Percentiles rank a stretch among this genome's conserved stretches.
Evolutionary conservation across 257 asterid species (phyloP).

Genomic region (Salvia hispanica): DNA sequence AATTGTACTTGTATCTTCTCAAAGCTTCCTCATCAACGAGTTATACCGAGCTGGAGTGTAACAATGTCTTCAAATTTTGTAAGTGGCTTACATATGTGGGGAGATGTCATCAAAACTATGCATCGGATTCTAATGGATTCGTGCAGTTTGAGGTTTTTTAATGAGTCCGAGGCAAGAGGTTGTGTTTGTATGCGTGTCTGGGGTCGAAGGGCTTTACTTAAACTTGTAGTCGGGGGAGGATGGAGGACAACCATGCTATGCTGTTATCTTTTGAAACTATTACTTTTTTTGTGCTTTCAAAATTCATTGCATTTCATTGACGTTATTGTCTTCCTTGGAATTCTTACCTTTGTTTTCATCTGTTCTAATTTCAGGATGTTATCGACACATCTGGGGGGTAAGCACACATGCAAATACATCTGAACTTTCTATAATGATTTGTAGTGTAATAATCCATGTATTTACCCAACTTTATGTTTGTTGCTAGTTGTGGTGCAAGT

Average conservation of each 20-base stretch:
- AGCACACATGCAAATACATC: conserved; percentile 26
- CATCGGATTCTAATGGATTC: background rate
- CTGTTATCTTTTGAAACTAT: background rate
- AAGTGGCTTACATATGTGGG: background rate
- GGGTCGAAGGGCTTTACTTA: background rate
- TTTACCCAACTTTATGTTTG: background rate
- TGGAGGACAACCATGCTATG: background rate
- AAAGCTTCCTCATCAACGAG: conserved; percentile 18
- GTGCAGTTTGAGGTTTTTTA: background rate
- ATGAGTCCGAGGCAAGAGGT: background rate
- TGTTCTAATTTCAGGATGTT: conserved; percentile 57
- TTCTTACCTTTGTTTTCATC: conserved; percentile 17
- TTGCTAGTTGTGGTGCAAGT: conserved; percentile 80
- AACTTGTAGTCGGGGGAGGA: conserved; percentile 1
- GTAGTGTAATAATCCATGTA: background rate
- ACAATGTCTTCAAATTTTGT: background rate
- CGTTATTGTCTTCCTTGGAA: background rate
- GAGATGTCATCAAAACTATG: background rate
- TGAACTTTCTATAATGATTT: conserved; percentile 9
- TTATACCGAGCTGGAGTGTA: conserved; percentile 17
- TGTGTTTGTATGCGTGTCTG: background rate
- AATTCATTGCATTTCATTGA: background rate
- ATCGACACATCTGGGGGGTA: conserved; percentile 88
- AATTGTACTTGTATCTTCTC: conserved; percentile 8
- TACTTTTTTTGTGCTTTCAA: background rate